A percentile compares a stretch with the other conserved stretches of the same genome.
phyloP scores from a whole-genome alignment of 2,329 filamentous ascomycete species.

The Dothiorella sarmentorum region DNA sequence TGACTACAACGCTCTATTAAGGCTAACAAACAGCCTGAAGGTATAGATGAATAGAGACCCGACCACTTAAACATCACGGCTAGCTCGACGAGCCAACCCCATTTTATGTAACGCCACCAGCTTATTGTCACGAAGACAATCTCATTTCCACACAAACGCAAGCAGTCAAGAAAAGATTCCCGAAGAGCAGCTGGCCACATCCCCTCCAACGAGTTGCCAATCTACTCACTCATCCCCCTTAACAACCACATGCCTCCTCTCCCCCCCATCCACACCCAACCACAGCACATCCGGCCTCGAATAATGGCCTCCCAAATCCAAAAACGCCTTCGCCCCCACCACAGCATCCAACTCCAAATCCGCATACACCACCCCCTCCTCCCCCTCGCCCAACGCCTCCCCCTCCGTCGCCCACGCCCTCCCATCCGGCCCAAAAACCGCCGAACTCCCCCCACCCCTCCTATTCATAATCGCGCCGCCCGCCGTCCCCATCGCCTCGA shows the following conservation, averaged over 20 bases:
- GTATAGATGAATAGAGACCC: too few relatives aligned
- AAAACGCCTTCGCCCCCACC: constrained; percentile 41
- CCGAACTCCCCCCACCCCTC: constrained; percentile 47
- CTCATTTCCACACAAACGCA: too few relatives aligned
- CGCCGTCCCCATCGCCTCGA: constrained; percentile 43
- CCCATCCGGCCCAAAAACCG: constrained; percentile 53
- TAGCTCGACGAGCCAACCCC: too few relatives aligned
- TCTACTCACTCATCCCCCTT: too few relatives aligned
- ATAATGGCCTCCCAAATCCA: constrained; percentile 37
- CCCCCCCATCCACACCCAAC: constrained; percentile 5
- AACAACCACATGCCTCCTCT: background rate
- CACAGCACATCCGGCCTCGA: constrained; percentile 5
- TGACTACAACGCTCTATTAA: too few relatives aligned
- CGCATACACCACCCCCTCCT: constrained; percentile 51
- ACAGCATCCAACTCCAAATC: constrained; percentile 49
- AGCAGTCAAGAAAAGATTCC: too few relatives aligned
- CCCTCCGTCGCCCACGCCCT: constrained; percentile 44
- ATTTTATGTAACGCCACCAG: too few relatives aligned
- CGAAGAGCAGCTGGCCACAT: too few relatives aligned
- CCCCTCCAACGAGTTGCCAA: too few relatives aligned
- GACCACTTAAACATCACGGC: too few relatives aligned
- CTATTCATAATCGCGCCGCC: constrained; percentile 40
- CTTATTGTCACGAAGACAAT: too few relatives aligned
- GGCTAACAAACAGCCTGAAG: too few relatives aligned
- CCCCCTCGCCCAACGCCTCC: constrained; percentile 35